These are phyloP conservation scores for Wickerhamomyces kurtzmanii DNA, from an alignment of 805 yeast genomes.

Conservation along the genomic window DNA sequence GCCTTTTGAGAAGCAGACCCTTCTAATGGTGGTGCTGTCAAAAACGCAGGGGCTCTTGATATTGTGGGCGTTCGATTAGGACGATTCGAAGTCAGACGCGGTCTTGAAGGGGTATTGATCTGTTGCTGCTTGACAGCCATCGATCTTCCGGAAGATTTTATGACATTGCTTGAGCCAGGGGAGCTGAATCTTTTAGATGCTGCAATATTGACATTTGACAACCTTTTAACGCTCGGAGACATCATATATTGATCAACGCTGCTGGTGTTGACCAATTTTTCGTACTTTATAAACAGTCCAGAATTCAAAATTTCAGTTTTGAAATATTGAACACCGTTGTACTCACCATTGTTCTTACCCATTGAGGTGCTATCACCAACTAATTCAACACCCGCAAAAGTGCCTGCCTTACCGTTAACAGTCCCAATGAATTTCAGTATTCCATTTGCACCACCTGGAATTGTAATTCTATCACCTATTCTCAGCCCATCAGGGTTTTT, in stretches of 20 bases:
- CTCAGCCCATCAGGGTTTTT: slow-evolving; percentile 2
- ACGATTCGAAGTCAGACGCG: no score
- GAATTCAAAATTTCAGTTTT: slow-evolving; percentile 50
- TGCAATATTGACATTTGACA: slow-evolving; percentile 1
- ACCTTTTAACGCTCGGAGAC: slow-evolving; percentile 8
- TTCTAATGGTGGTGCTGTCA: slow-evolving; percentile 1
- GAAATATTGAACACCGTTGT: slow-evolving; percentile 64
- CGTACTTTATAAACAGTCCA: slow-evolving; percentile 67
- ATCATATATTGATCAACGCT: no score
- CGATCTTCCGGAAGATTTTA: no score
- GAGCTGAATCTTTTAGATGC: background rate
- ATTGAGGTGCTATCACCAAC: slow-evolving; percentile 48
- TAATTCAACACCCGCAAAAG: slow-evolving; percentile 82
- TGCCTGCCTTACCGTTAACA: slow-evolving; percentile 63
- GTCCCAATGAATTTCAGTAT: slow-evolving; percentile 61
- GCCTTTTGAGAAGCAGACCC: slow-evolving; percentile 1
- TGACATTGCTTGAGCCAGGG: slow-evolving; percentile 10
- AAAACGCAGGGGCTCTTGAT: slow-evolving; percentile 7
- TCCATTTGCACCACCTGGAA: slow-evolving; percentile 69
- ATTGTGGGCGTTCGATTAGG: slow-evolving; percentile 6
- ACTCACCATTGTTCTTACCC: slow-evolving; percentile 86
- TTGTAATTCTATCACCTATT: slow-evolving; percentile 17
- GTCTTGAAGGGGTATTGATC: no score
- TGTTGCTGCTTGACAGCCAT: no score
- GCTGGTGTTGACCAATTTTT: slow-evolving; percentile 19